Evolutionary conservation across 371 early-diverging fungal genomes (phyloP).

Genomic region (Circinella umbellata): DNA sequence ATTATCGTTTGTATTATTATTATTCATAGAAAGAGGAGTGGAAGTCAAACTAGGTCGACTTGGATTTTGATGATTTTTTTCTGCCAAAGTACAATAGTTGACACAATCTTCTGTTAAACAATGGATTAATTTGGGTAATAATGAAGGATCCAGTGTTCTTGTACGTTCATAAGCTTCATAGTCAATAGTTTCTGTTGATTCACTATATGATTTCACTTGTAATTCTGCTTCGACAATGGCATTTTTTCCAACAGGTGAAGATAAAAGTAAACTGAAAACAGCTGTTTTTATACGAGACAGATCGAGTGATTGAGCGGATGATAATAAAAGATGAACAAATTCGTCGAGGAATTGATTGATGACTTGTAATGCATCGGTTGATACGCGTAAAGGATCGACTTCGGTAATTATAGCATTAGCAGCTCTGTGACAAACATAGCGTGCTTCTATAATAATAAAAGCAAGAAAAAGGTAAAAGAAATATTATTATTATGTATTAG

Average conservation of each 20-base stretch:
- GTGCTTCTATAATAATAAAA: conserved; percentile 9
- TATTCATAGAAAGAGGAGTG: background rate
- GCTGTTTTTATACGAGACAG: conserved; percentile 54
- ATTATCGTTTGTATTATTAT: conserved; percentile 12
- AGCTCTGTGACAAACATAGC: conserved; percentile 66
- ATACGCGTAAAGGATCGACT: conserved; percentile 61
- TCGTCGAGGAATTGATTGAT: conserved; percentile 69
- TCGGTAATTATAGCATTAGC: conserved; percentile 70
- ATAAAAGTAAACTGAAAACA: conserved; percentile 44
- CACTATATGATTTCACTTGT: conserved; percentile 60
- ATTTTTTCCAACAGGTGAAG: conserved; percentile 60
- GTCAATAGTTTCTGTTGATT: conserved; percentile 40
- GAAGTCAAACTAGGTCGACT: conserved; percentile 5
- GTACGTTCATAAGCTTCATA: conserved; percentile 43
- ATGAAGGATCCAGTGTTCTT: conserved; percentile 15
- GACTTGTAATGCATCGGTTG: conserved; percentile 62
- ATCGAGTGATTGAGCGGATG: conserved; percentile 51
- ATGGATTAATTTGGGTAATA: conserved; percentile 23
- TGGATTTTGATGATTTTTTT: conserved; percentile 26
- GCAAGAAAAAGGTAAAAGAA: too few relatives aligned
- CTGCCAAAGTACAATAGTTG: conserved; percentile 56
- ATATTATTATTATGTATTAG: background rate
- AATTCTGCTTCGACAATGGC: conserved; percentile 72
- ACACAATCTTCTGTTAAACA: conserved; percentile 54
- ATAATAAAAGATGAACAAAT: conserved; percentile 53